phyloP scores from a whole-genome alignment of 768 basidiomycete genomes.

The Mycena floridula region DNA sequence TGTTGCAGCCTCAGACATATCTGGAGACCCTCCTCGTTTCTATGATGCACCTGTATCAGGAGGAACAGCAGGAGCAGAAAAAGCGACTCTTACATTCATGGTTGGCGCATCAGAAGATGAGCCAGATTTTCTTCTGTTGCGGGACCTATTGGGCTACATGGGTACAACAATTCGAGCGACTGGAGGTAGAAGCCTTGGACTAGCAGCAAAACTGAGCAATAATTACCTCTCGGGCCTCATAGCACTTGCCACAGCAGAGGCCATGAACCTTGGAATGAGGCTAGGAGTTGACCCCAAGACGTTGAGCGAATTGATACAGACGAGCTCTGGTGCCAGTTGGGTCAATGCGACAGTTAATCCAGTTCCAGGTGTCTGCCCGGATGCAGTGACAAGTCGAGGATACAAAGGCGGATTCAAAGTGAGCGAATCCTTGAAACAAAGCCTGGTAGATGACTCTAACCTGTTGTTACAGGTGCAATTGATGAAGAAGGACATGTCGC shows the following conservation, averaged over 20 bases:
- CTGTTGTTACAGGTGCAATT: constrained; percentile 26
- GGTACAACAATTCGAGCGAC: constrained; percentile 29
- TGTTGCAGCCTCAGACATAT: constrained; percentile 15
- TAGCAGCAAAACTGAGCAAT: constrained; percentile 39
- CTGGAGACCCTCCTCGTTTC: constrained; percentile 20
- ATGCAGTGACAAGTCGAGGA: constrained; percentile 33
- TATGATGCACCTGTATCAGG: constrained; percentile 38
- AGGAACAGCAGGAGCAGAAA: constrained; percentile 32
- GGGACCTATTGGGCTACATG: constrained; percentile 26
- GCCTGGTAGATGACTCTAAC: neutral
- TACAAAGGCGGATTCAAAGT: constrained; percentile 40
- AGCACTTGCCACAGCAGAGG: constrained; percentile 35
- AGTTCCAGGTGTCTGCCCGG: constrained; percentile 37
- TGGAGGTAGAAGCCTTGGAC: constrained; percentile 33
- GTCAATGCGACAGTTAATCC: constrained; percentile 37
- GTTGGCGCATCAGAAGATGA: constrained; percentile 28
- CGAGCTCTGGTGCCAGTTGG: constrained; percentile 35
- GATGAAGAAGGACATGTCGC: constrained; percentile 39
- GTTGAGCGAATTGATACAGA: constrained; percentile 30
- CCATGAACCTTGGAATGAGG: constrained; percentile 40
- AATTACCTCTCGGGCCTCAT: constrained; percentile 37
- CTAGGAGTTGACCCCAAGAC: constrained; percentile 34
- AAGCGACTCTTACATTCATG: constrained; percentile 34
- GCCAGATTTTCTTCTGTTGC: constrained; percentile 25
- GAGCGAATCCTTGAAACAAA: neutral